Evolutionary conservation across 2,329 filamentous ascomycete genomes (phyloP), one percentile per base, ranked within the genome.

Genomic region (Colletotrichum falcatum): DNA sequence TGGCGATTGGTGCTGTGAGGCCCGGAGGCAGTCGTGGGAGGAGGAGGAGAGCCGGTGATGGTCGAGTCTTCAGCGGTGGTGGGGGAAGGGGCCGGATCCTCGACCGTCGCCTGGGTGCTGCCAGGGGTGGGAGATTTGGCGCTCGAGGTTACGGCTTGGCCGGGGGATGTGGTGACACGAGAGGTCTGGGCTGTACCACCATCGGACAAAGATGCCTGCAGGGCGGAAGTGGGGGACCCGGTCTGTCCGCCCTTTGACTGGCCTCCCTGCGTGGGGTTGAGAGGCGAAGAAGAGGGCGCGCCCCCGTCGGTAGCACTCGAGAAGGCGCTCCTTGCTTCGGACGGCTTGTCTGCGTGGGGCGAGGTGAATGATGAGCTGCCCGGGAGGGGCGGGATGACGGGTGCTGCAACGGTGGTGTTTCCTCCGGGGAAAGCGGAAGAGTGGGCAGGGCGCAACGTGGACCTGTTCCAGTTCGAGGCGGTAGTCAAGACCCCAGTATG

Each of bases 121-220:
- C 28, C 28, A 7, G 37, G 11, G 33, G 23, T 8, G 7, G 7
- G 60, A 16, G 48, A 4, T 6, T 3, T n/a, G 20, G 20, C 37
- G 61, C 20, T 35, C 18, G 49, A 44, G 20, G 28, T 44, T 9
- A 14, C 14, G 12, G 3, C n/a, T 20, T 60, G 23, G 23, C 28
- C 55, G 35, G 35, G 46, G 20, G 14, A 18, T 39, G 59, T 61
- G 46, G 33, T 60, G 23, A 20, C 44, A 60, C 44, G 42, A 14
- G 63, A 44, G 26, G 55, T 61, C 63, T 46, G 54, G 30, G 42
- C 54, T 30, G 54, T 37, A 28, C n/a, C 63, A 42, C 53, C 46
- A 39, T 35, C 46, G 3, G 55, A 60, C 37, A 44, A 60, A 46
- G 53, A 48, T 26, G 33, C 23, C 35, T 44, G 60, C 59, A 61